Percentiles rank a stretch among this genome's conserved stretches.
phyloP scores from a whole-genome alignment of 2,329 filamentous ascomycete genomes.

The Cytospora piceicola region DNA sequence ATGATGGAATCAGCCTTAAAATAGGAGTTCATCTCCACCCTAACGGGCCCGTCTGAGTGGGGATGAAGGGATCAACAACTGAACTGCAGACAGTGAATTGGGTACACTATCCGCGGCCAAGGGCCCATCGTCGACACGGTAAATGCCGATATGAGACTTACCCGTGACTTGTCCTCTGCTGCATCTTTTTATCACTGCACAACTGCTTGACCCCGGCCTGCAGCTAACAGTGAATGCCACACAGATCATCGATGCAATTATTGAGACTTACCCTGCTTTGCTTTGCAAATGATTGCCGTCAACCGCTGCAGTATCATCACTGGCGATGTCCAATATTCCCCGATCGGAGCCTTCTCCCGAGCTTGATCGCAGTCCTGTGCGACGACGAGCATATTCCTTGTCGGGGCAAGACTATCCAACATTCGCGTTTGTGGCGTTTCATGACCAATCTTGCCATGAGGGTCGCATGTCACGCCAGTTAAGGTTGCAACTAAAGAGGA shows the following conservation, averaged over 20 bases:
- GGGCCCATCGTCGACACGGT: constrained; percentile 10
- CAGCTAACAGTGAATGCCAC: constrained; percentile 19
- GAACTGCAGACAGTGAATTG: neutral
- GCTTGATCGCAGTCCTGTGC: constrained; percentile 19
- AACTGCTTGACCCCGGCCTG: constrained; percentile 18
- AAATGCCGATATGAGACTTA: constrained; percentile 17
- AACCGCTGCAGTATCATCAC: constrained; percentile 26
- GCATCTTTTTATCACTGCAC: constrained; percentile 14
- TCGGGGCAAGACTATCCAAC: neutral
- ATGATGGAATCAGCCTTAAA: constrained; percentile 22
- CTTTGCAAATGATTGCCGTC: constrained; percentile 13
- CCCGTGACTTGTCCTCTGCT: constrained; percentile 14
- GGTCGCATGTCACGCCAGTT: constrained; percentile 7
- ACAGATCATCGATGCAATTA: constrained; percentile 6
- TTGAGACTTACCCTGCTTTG: constrained; percentile 12
- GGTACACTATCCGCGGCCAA: constrained; percentile 6
- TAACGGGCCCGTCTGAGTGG: neutral
- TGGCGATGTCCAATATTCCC: constrained; percentile 22
- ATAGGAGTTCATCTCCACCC: constrained; percentile 18
- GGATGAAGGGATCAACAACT: constrained; percentile 14
- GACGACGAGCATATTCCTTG: constrained; percentile 10
- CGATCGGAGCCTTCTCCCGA: constrained; percentile 27
- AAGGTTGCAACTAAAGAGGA: constrained; percentile 14
- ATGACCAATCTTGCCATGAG: constrained; percentile 13
- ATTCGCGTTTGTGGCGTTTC: constrained; percentile 16